Evolutionary conservation across 768 basidiomycete genomes (phyloP).

Genomic region (Fomitopsis serialis): DNA sequence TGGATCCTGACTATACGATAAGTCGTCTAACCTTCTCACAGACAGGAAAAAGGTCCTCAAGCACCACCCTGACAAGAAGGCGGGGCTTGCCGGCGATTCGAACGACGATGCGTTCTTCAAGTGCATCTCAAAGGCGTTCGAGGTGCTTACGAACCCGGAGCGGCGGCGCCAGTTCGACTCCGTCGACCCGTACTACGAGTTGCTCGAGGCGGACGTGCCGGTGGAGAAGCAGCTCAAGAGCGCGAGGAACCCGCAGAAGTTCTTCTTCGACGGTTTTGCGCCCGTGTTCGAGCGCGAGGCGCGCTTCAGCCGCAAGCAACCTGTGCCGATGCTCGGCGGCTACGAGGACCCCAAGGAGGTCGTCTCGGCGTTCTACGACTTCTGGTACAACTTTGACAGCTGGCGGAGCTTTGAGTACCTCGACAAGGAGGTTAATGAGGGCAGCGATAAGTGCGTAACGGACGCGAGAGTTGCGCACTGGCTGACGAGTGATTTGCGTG

Average conservation of each 20-base stretch:
- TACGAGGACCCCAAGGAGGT: conserved; percentile 68
- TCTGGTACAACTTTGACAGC: conserved; percentile 99
- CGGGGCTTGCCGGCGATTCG: conserved; percentile 67
- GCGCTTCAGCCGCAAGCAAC: conserved; percentile 84
- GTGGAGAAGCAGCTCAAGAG: conserved; percentile 53
- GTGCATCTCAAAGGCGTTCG: conserved; percentile 98
- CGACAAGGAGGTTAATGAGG: conserved; percentile 98
- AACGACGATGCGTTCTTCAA: conserved; percentile 99
- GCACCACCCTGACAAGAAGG: conserved; percentile 98
- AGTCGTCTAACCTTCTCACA: conserved; percentile 27
- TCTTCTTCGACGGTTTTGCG: conserved; percentile 68
- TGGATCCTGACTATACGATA: too few species aligned
- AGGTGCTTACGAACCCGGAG: conserved; percentile 83
- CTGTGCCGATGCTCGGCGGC: conserved; percentile 76
- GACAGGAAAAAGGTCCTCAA: conserved; percentile 99
- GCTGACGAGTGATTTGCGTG: not conserved
- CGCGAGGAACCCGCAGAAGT: conserved; percentile 41
- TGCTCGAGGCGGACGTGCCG: conserved; percentile 76
- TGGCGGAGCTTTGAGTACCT: conserved; percentile 98
- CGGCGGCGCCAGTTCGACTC: conserved; percentile 95
- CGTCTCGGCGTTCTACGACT: conserved; percentile 94
- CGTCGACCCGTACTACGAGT: conserved; percentile 75
- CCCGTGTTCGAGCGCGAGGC: conserved; percentile 89
- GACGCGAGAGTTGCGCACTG: not conserved
- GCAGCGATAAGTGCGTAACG: conserved; percentile 76